Conservation (phyloP, 78 protist species). For the Polysphondylium violaceum region DNA sequence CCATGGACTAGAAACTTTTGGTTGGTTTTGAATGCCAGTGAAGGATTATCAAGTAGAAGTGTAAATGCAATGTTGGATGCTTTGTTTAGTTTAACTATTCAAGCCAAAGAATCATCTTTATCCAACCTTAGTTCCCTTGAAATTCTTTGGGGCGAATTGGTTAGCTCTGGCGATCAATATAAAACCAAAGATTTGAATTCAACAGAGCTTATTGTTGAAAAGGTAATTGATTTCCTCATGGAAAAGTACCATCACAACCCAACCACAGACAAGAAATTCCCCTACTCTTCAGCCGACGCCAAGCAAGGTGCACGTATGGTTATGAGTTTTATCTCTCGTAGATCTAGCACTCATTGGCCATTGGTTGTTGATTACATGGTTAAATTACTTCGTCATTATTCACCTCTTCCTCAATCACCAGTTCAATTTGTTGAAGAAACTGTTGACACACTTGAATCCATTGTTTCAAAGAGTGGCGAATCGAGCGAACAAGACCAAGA, state of each 20-base stretch:
- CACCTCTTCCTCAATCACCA: conserved; percentile 31
- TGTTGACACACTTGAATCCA: background rate
- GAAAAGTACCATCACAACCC: conserved; percentile 6
- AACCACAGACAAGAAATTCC: background rate
- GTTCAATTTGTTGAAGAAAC: conserved; percentile 6
- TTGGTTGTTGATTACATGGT: conserved; percentile 14
- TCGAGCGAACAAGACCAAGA: background rate
- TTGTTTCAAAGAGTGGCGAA: background rate
- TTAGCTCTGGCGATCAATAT: conserved; percentile 14
- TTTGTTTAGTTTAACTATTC: conserved; percentile 32
- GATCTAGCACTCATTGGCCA: conserved; percentile 45
- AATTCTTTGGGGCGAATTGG: conserved; percentile 59
- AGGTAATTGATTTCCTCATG: conserved; percentile 25
- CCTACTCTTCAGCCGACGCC: background rate
- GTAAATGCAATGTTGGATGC: conserved; percentile 21
- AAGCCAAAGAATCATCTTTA: conserved; percentile 4
- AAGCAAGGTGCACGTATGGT: conserved; percentile 8
- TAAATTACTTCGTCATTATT: conserved; percentile 12
- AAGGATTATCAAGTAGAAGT: conserved; percentile 10
- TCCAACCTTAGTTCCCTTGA: conserved; percentile 7
- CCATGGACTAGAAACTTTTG: conserved; percentile 72
- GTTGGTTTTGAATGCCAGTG: conserved; percentile 29
- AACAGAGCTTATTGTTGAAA: background rate
- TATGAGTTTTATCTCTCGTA: conserved; percentile 30
- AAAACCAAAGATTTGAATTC: background rate